Conservation (phyloP, 2,329 filamentous ascomycete genomes). For the Sarocladiaceae sp. region DNA sequence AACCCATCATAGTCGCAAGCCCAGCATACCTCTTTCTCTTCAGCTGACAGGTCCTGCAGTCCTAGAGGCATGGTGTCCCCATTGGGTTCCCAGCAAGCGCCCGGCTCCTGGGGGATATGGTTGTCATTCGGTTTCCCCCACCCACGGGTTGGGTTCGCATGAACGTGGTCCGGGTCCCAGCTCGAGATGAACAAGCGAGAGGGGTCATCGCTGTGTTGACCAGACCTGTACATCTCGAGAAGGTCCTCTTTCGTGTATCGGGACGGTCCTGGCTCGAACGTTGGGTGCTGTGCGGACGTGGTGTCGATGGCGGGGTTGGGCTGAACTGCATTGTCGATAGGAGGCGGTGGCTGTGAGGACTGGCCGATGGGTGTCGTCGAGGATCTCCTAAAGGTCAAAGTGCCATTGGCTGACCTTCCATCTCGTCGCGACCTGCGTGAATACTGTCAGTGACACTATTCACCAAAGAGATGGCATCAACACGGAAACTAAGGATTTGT, state of each 20-base stretch:
- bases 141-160: constrained; percentile 54
- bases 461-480: background rate
- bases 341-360: constrained; percentile 29
- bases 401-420: constrained; percentile 53
- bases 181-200: constrained; percentile 64
- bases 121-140: constrained; percentile 77
- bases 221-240: constrained; percentile 60
- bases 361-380: constrained; percentile 50
- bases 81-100: constrained; percentile 80
- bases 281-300: constrained; percentile 24
- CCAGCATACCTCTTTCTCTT: constrained; percentile 55
- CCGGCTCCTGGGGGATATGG: constrained; percentile 72
- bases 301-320: constrained; percentile 28
- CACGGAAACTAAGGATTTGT: background rate
- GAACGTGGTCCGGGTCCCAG: constrained; percentile 72
- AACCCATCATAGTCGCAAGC: background rate
- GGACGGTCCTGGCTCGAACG: constrained; percentile 33
- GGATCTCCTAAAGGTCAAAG: constrained; percentile 57
- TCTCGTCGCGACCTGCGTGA: constrained; percentile 50
- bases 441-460: constrained; percentile 11
- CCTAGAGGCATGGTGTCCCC: constrained; percentile 66
- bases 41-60: constrained; percentile 59
- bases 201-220: constrained; percentile 45
- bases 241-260: constrained; percentile 77
- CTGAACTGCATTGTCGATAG: constrained; percentile 34